Evolutionary conservation across 371 early-diverging fungal species (phyloP), one percentile per base, ranked within the genome.

Genomic region (Coemansia sp.): DNA sequence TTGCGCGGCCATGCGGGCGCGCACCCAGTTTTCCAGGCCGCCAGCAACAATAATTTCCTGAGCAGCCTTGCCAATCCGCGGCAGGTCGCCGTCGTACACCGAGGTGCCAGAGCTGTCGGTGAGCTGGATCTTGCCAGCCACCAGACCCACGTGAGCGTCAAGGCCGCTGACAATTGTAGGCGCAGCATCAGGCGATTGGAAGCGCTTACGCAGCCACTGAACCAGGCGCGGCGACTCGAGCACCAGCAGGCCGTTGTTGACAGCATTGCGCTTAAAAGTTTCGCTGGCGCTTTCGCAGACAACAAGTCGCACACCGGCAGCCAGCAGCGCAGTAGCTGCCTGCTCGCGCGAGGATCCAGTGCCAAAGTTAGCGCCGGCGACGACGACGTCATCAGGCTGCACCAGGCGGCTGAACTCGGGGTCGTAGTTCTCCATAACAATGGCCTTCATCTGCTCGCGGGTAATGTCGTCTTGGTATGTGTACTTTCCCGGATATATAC

Each of bases 371-470:
- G 87, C 92, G 2, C 97, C 97, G 11, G 88, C 87, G 14, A 95
- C 90, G 26, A 97, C 82, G 14, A 97, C 85, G 75, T 95, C 95
- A 14, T 86, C 85, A 48, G 84, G 64, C 65, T 83, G 74, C 37
- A 91, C 88, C 34, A 84, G 65, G 39, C 81, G 78, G 29, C 88
- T 84, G 78, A 97, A 97, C 10, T 85, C 81, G 34, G 92, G 89
- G 71, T 97, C 97, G 69, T 95, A 97, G 79, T 97, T 97, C 77
- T 95, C 94, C 97, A 97, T 97, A 21, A 91, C 96, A 2, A 95
- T 94, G 70, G 88, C 82, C 51, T 88, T 89, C 97, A 97, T 97
- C 34, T 87, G 84, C 37, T 89, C 90, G 4, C 86, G 82, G 2
- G 91, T 87, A 80, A 97, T 86, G 69, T 95, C 94, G 66, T 95